Base-by-base conservation (phyloP, 345 rosid genomes). In the Eucalyptus shirleyi region DNA sequence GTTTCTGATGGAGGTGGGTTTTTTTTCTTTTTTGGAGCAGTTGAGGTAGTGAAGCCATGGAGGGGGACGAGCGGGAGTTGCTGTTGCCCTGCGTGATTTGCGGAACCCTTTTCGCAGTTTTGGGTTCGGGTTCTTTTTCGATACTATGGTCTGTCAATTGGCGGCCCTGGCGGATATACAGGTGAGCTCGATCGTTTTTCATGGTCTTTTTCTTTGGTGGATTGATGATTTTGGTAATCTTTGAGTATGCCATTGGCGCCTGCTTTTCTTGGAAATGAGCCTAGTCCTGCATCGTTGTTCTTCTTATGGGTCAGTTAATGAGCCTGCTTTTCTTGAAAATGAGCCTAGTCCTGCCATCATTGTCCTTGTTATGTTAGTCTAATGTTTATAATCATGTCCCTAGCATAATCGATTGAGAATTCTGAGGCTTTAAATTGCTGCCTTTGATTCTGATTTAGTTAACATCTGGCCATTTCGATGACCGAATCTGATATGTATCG, bases 111-210 rank as follows among this genome's bases (percentile, higher is more conserved):
- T 97, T 96, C 86, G 86, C 95, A 6, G 93, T 94, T 94, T 91
- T 95, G 88, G 97, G 98, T 92, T 95, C 89, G 82, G 95, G 96
- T 89, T 98, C 99, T 13, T 97, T 96, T 92, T 94, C 93, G 87
- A 96, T 97, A 88, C 97, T 98, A 13, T 96, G 97, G 99, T 95
- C 96, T 10, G 99, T 98, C 89, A 98, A 96, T 93, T 97, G 99
- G 99, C 95, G 99, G 89, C 99, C 99, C 14, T 98, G 99, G 99
- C 93, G 99, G 93, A 96, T 98, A 89, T 98, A 97, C 89, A 97
- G 99, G 99, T 98, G 92, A 81, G 40, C 86, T 51, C 11, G 51
- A 81, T 88, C 59, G 14, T 26, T 56, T 80, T 65, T 69, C 53
- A 86, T 62, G 47, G 50, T 24, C 49, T 17, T 69, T 32, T 72